Conservation (phyloP, 108 stramenopile genomes). For the Fragilaria radians region DNA sequence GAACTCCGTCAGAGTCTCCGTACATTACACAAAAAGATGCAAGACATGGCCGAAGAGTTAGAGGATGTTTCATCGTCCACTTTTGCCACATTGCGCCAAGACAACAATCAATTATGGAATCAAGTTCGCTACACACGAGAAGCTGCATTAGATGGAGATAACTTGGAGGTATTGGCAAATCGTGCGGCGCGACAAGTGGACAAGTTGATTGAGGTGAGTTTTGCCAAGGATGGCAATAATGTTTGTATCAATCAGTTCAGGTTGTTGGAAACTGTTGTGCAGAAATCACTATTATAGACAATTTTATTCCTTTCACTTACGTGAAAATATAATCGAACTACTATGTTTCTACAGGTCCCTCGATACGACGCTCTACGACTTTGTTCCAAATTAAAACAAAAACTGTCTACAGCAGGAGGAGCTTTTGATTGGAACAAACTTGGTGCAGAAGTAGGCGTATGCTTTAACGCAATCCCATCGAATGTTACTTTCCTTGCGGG, state of each 20-base stretch:
- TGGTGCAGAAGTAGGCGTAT: slow-evolving; percentile 59
- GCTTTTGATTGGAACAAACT: slow-evolving; percentile 66
- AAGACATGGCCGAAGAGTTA: slow-evolving; percentile 12
- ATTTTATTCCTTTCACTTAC: slow-evolving; percentile 2
- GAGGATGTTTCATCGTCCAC: slow-evolving; percentile 15
- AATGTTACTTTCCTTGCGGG: slow-evolving; percentile 63
- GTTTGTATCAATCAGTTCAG: not conserved
- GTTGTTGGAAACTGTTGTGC: not conserved
- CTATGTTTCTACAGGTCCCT: slow-evolving; percentile 40
- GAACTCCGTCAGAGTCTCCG: slow-evolving; percentile 43
- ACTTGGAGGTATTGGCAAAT: slow-evolving; percentile 57
- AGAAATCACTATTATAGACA: slow-evolving; percentile 6
- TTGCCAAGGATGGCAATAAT: slow-evolving; percentile 1
- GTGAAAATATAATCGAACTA: not conserved
- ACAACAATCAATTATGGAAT: slow-evolving; percentile 71
- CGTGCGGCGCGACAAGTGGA: slow-evolving; percentile 62
- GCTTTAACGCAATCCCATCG: slow-evolving; percentile 72
- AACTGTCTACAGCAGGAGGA: slow-evolving; percentile 10
- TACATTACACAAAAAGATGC: slow-evolving; percentile 5
- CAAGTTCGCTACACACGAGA: slow-evolving; percentile 72
- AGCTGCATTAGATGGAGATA: slow-evolving; percentile 83
- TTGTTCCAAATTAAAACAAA: slow-evolving; percentile 33
- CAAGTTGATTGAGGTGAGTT: slow-evolving; percentile 65
- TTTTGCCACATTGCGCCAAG: slow-evolving; percentile 21
- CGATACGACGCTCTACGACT: slow-evolving; percentile 73